These are phyloP conservation scores for Lasiodiplodia hormozganensis DNA, from an alignment of 2,329 filamentous ascomycete species.

Conservation along the genomic window DNA sequence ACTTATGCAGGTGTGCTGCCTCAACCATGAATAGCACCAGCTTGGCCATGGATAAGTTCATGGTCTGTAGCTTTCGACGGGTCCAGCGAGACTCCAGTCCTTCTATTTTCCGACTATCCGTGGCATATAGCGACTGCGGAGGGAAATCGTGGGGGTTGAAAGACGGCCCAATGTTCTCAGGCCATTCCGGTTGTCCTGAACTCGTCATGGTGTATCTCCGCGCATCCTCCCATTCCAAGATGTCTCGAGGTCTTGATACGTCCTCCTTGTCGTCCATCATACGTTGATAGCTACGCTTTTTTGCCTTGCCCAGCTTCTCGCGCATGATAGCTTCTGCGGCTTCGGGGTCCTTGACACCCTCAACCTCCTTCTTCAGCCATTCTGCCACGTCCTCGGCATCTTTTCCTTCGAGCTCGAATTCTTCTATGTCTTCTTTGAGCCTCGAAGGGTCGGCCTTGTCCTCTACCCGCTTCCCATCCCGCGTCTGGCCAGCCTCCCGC, in stretches of 20 bases:
- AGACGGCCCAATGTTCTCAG: conserved; percentile 46
- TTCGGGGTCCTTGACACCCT: not conserved
- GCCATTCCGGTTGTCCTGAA: not conserved
- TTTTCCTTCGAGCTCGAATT: not conserved
- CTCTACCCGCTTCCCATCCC: not conserved
- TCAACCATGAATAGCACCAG: conserved; percentile 47
- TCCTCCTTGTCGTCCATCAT: not conserved
- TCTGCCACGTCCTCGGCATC: not conserved
- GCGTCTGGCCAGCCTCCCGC: not conserved
- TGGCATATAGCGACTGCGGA: conserved; percentile 55
- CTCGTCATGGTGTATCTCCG: not conserved
- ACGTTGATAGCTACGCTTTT: too few relatives aligned
- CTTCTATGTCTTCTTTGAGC: not conserved
- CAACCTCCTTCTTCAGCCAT: not conserved
- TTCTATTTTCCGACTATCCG: conserved; percentile 39
- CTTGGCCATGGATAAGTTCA: conserved; percentile 49
- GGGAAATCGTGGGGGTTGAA: conserved; percentile 45
- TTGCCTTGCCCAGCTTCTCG: not conserved
- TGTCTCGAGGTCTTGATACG: too few relatives aligned
- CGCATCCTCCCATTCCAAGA: not conserved
- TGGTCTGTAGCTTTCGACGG: conserved; percentile 52
- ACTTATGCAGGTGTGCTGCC: conserved; percentile 30
- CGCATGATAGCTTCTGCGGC: conserved; percentile 10
- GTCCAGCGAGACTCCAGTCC: conserved; percentile 43
- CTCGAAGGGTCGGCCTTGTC: not conserved